Evolutionary conservation across 768 basidiomycete genomes (phyloP).

Genomic region (Suillus hirtellus): DNA sequence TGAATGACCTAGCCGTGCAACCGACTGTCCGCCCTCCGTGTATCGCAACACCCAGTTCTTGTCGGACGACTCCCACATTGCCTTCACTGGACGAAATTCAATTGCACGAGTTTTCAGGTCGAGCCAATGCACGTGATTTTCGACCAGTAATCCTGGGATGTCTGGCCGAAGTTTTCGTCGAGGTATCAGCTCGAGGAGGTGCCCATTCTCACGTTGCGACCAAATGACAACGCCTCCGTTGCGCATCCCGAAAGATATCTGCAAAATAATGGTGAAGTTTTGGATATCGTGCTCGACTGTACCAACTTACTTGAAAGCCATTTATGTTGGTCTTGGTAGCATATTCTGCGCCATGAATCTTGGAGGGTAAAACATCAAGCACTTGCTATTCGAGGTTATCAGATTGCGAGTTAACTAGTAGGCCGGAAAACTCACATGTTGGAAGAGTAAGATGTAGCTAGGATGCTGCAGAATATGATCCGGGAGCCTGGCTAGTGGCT

Average conservation of each 20-base stretch:
- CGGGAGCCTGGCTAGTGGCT: slow-evolving; percentile 40
- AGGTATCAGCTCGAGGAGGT: slow-evolving; percentile 22
- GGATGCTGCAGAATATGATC: slow-evolving; percentile 30
- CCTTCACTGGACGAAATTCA: slow-evolving; percentile 20
- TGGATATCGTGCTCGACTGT: neutral
- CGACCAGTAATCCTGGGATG: slow-evolving; percentile 20
- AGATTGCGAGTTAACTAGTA: neutral
- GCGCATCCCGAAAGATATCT: neutral
- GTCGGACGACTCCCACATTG: slow-evolving; percentile 17
- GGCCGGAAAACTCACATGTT: slow-evolving; percentile 27
- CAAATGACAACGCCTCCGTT: neutral
- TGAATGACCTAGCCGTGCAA: neutral
- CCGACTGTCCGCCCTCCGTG: slow-evolving; percentile 3
- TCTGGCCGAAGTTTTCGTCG: slow-evolving; percentile 15
- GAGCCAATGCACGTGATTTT: slow-evolving; percentile 26
- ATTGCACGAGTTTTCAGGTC: slow-evolving; percentile 15
- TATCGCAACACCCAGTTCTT: slow-evolving; percentile 20
- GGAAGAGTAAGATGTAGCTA: slow-evolving; percentile 38
- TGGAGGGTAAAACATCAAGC: slow-evolving; percentile 36
- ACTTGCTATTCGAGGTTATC: slow-evolving; percentile 19
- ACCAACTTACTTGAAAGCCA: slow-evolving; percentile 22
- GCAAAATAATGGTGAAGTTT: neutral
- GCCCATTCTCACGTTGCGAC: slow-evolving; percentile 2
- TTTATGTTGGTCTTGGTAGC: slow-evolving; percentile 25
- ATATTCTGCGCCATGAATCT: slow-evolving; percentile 36